phyloP scores from a whole-genome alignment of 768 basidiomycete genomes.

The Termitomyces sp. region DNA sequence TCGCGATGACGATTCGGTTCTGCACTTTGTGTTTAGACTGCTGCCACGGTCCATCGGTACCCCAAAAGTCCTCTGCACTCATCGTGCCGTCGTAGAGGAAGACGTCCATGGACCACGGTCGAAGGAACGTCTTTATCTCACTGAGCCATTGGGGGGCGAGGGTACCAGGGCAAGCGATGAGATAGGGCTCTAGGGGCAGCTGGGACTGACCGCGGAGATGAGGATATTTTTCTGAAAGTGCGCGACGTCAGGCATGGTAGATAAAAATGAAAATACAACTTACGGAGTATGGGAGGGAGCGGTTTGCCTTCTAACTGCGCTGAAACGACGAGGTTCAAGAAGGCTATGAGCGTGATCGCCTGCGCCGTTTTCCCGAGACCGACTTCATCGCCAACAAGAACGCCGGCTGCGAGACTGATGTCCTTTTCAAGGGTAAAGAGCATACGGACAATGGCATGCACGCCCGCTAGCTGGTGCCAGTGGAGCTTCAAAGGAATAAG shows the following conservation, averaged over 20 bases:
- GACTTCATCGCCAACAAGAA: conserved; percentile 29
- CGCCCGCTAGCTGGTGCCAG: conserved; percentile 28
- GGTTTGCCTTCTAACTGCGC: neutral
- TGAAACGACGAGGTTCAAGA: conserved; percentile 15
- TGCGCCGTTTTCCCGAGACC: conserved; percentile 32
- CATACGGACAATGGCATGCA: conserved; percentile 20
- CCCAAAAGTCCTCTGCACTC: conserved; percentile 23
- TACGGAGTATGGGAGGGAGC: conserved; percentile 7
- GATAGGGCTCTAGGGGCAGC: conserved; percentile 11
- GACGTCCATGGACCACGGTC: conserved; percentile 21
- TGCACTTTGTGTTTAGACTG: conserved; percentile 15
- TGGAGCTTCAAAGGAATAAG: conserved; percentile 13
- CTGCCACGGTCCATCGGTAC: conserved; percentile 9
- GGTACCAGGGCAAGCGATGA: conserved; percentile 23
- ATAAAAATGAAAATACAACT: neutral
- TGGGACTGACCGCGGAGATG: neutral
- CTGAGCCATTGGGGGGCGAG: conserved; percentile 23
- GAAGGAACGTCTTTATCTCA: conserved; percentile 19
- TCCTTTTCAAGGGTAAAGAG: conserved; percentile 10
- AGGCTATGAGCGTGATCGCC: conserved; percentile 18
- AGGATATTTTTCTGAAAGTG: too few species aligned
- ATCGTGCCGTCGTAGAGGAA: conserved; percentile 21
- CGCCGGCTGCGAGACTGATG: neutral
- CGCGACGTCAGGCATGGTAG: too few species aligned
- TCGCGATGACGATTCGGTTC: conserved; percentile 21